Evolutionary conservation across 1,284 basidiomycete species (phyloP), one percentile per base, ranked within the genome.

Genomic region (Rhodofomes roseus): DNA sequence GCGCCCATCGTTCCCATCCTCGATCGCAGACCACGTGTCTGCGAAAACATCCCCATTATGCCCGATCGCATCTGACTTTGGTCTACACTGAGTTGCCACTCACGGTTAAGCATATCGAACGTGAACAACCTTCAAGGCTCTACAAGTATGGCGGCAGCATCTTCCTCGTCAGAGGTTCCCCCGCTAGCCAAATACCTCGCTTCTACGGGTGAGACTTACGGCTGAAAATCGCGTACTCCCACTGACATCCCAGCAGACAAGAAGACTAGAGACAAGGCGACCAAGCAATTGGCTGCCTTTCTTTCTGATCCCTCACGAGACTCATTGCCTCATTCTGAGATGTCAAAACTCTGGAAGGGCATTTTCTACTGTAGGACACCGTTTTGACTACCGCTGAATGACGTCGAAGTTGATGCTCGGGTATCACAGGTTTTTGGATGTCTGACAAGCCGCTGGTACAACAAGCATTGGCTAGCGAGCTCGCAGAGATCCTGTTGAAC

Each of bases 361-460:
- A 83, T 99, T 55, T 99, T 97, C 75, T 98, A 98, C 74, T 98
- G 94, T 94, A 65, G 62, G 86, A 76, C n/a, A 53, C 18, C 31
- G 16, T 37, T 2, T 58, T 20, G 54, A 14, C 44, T 43, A 36
- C 40, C 25, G 36, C 34, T 54, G 25, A 25, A 7, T 20, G 6
- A 20, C 6, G 31, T 60, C 36, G 55, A 36, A 31, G 43, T 44
- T 52, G 12, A 41, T 31, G n/a, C 27, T 11, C 22, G 40, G 29
- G 31, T 7, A 27, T 11, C 52, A 4, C 1, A 96, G 94, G 95
- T 70, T 98, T 96, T 75, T 99, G 96, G 96, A 98, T 98, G 95
- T 98, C 95, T 2, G 96, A 99, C 77, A 99, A 99, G 73, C 96
- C 96, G 6, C 81, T 96, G 2, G 90, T 99, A 4, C 96, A 99